Conservation (phyloP, 495 filamentous ascomycete genomes). For the Hypomontagnella submonticulosa region DNA sequence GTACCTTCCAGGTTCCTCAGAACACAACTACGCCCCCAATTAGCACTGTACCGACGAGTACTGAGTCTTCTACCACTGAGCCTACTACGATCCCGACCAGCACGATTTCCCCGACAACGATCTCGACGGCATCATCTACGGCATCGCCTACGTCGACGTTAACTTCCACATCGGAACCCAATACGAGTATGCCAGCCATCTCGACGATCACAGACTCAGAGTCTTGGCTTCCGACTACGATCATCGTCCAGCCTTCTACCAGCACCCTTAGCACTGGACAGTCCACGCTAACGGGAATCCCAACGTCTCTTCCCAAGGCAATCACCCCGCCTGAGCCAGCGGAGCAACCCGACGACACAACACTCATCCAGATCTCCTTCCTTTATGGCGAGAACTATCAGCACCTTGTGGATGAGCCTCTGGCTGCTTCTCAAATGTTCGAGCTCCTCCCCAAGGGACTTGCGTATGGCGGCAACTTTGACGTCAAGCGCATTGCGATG, state of each 20-base stretch:
- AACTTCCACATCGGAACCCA: constrained; percentile 33
- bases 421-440: constrained; percentile 89
- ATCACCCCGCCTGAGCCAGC: constrained; percentile 69
- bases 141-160: constrained; percentile 17
- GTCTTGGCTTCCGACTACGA: constrained; percentile 58
- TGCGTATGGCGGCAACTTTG: constrained; percentile 69
- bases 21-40: constrained; percentile 43
- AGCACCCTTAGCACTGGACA: constrained; percentile 40
- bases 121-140: no score
- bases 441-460: constrained; percentile 79
- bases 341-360: constrained; percentile 67
- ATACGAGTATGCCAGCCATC: constrained; percentile 52
- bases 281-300: constrained; percentile 59
- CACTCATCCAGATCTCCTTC: constrained; percentile 86
- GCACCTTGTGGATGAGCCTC: constrained; percentile 75
- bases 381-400: constrained; percentile 79
- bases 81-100: constrained; percentile 18
- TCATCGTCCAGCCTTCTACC: constrained; percentile 55
- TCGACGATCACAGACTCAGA: constrained; percentile 54
- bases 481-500: constrained; percentile 67
- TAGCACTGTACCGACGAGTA: constrained; percentile 22
- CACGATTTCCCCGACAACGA: background rate
- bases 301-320: constrained; percentile 73
- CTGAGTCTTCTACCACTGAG: constrained; percentile 15
- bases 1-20: constrained; percentile 25